These are phyloP conservation scores for Zygnema cylindricum DNA, from an alignment of 139 green algal species.

Conservation along the genomic window DNA sequence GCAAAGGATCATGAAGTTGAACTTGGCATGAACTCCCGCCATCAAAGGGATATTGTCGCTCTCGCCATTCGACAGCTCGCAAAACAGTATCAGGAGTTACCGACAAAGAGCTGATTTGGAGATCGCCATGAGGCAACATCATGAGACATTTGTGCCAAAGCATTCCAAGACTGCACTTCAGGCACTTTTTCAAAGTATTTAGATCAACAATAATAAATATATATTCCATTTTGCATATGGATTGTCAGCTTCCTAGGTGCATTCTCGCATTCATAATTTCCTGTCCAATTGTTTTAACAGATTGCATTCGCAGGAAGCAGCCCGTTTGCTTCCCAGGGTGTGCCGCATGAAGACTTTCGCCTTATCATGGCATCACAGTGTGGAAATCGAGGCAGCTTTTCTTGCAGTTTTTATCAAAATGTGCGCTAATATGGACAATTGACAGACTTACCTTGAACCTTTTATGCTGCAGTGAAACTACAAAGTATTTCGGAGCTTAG, in stretches of 20 bases:
- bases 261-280: neutral
- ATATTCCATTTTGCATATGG: neutral
- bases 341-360: too few species aligned
- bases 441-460: too few species aligned
- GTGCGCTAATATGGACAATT: too few species aligned
- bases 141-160: too few species aligned
- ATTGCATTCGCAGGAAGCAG: too few species aligned
- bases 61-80: constrained; percentile 25
- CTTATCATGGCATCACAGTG: too few species aligned
- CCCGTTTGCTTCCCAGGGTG: too few species aligned
- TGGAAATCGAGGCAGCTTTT: too few species aligned
- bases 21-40: constrained; percentile 37
- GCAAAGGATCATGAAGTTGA: constrained; percentile 35
- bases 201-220: neutral
- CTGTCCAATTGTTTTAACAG: neutral
- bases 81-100: neutral
- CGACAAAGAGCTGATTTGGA: neutral
- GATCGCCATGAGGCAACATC: too few species aligned
- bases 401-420: too few species aligned
- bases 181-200: neutral
- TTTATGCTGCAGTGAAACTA: too few species aligned
- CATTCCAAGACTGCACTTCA: neutral
- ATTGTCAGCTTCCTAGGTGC: neutral
- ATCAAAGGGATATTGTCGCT: constrained; percentile 34
- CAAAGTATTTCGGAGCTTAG: too few species aligned